A percentile compares a stretch with the other conserved stretches of the same genome.
Conservation (phyloP, 495 filamentous ascomycete genomes). For the Hypoxylon lienhwacheense region DNA sequence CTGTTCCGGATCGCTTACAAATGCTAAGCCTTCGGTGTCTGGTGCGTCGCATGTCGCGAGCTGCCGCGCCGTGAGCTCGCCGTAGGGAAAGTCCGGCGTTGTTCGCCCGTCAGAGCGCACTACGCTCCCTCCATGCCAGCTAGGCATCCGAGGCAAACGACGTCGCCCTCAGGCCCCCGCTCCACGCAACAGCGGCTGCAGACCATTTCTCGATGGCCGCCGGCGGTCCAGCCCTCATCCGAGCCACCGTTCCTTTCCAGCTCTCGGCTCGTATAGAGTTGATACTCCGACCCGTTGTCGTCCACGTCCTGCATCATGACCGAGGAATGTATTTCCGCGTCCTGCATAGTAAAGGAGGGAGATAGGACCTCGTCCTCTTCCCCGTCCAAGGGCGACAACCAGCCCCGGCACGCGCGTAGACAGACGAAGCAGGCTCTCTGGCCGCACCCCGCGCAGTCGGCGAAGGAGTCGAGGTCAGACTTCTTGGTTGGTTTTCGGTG, state of each 20-base stretch:
- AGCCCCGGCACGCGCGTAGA: constrained; percentile 50
- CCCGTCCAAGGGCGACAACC: constrained; percentile 27
- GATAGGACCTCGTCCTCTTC: constrained; percentile 28
- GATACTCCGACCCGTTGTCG: constrained; percentile 13
- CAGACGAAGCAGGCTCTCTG: constrained; percentile 52
- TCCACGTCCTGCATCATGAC: constrained; percentile 46
- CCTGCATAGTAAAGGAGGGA: constrained; percentile 40
- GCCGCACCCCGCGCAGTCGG: constrained; percentile 51
- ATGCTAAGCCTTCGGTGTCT: neutral
- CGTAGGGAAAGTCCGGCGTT: neutral
- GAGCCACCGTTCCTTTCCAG: constrained; percentile 17
- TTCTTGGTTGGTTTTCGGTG: constrained; percentile 51
- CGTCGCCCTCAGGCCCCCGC: constrained; percentile 48
- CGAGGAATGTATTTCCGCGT: constrained; percentile 33
- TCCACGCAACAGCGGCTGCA: constrained; percentile 55
- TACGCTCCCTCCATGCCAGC: constrained; percentile 45
- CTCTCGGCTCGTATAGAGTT: neutral
- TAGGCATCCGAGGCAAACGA: constrained; percentile 51
- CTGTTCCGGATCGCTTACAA: neutral
- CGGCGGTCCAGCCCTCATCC: constrained; percentile 36
- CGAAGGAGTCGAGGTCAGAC: constrained; percentile 52
- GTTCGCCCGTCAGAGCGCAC: constrained; percentile 1
- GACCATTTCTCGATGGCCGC: constrained; percentile 45
- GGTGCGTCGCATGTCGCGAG: neutral
- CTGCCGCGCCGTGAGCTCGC: neutral